These are phyloP conservation scores for Dothideomycetes sp. DNA, from an alignment of 2,329 filamentous ascomycete species.

Conservation along the genomic window DNA sequence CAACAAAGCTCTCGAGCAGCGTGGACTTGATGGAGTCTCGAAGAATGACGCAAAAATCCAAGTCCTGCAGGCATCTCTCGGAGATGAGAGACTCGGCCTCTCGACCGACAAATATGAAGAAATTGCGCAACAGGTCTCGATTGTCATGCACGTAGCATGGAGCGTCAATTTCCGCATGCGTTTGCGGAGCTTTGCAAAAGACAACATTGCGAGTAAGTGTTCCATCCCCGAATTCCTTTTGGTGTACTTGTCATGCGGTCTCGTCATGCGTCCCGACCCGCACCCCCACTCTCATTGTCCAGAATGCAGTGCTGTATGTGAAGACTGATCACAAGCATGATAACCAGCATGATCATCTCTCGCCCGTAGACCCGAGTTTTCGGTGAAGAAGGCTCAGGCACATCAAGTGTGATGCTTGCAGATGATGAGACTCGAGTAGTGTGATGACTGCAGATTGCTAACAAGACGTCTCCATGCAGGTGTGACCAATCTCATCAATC, in stretches of 20 bases:
- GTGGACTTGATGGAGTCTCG: constrained; percentile 24
- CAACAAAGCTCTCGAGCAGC: constrained; percentile 34
- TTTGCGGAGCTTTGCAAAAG: constrained; percentile 46
- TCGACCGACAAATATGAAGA: constrained; percentile 30
- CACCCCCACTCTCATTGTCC: no score
- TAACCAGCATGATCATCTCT: no score
- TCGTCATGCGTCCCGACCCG: constrained; percentile 4
- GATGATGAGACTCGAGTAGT: no score
- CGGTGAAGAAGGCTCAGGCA: no score
- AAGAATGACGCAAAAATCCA: constrained; percentile 37
- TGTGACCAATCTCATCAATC: constrained; percentile 40
- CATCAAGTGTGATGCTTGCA: no score
- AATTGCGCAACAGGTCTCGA: constrained; percentile 36
- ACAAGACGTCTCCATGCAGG: constrained; percentile 19
- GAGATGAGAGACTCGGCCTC: constrained; percentile 41
- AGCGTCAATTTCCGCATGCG: constrained; percentile 54
- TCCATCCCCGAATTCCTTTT: constrained; percentile 2
- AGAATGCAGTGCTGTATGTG: no score
- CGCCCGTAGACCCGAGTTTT: no score
- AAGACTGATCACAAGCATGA: no score
- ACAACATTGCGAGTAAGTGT: constrained; percentile 39
- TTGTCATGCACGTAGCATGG: constrained; percentile 57
- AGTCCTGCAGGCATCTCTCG: constrained; percentile 42
- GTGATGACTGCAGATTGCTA: no score
- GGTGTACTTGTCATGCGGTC: constrained; percentile 7